Evolutionary conservation across 2,329 filamentous ascomycete genomes (phyloP), one percentile per base, ranked within the genome.

Genomic region (Paraphaeosphaeria minitans): DNA sequence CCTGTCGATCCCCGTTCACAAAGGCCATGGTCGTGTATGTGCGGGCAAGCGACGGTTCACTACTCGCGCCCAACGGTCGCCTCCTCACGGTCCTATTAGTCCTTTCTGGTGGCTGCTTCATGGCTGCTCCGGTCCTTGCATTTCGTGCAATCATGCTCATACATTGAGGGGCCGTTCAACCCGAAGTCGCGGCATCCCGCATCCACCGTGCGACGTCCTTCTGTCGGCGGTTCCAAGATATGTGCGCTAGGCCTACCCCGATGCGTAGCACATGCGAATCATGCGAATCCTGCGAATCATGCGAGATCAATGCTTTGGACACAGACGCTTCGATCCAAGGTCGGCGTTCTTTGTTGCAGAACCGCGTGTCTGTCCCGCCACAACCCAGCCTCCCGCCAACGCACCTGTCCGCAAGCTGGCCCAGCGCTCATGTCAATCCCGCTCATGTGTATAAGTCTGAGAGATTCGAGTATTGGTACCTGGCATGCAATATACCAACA

Each of bases 11-110:
- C 24, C 24, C 24, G 16, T 43, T 43, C 35, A 22, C 37, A 21
- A 42, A 42, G 14, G 37, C 16, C 24, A 51, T 53, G 27, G 31
- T 53, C 13, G 50, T 53, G 50, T n/a, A 13, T 29, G 16, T 16
- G 37, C 24, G 16, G 37, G 37, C 37, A 43, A 43, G 22, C 50
- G 50, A 53, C 50, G 50, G 50, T 53, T 53, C 50, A 53, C 50
- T 42, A 42, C 31, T 14, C 19, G 37, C 37, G 50, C 50, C 50
- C 50, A 53, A 53, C 50, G 37, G 50, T 31, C 31, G 33, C 21
- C 31, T 27, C 48, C 48, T 41, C 48, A 16, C 48, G 33, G 35
- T 33, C 33, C 21, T 16, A 51, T 51, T 22, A 16, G 48, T 31
- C 24, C 37, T 42, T 53, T 53, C 37, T 31, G 37, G 50, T 43